A percentile compares a stretch with the other conserved stretches of the same genome.
Evolutionary conservation across 176 grass and related monocot species (phyloP).

Genomic region (Guadua angustifolia): DNA sequence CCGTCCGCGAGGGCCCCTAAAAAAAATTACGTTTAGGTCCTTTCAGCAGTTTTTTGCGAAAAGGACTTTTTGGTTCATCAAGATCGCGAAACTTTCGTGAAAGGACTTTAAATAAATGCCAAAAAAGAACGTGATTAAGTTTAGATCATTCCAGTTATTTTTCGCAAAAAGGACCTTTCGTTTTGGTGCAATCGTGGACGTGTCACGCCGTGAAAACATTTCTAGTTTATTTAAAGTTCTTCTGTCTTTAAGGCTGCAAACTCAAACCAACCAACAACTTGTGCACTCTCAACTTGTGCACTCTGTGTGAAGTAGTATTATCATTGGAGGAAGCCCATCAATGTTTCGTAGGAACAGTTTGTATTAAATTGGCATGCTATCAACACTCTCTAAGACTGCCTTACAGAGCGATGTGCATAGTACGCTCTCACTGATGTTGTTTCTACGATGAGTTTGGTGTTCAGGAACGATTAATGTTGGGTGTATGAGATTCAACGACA

Average conservation of each 20-base stretch:
- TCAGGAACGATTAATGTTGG: not conserved
- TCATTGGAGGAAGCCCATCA: not conserved
- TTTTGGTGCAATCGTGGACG: too few relatives aligned
- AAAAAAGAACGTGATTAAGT: too few relatives aligned
- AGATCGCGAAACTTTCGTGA: too few relatives aligned
- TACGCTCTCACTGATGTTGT: slow-evolving; percentile 4
- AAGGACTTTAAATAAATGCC: too few relatives aligned
- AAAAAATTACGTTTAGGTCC: too few relatives aligned
- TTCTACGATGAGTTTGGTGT: not conserved
- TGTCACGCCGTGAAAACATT: too few relatives aligned
- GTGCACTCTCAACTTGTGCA: not conserved
- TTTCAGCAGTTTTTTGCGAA: too few relatives aligned
- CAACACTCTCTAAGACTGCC: not conserved
- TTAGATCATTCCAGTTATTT: too few relatives aligned
- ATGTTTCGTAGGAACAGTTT: slow-evolving; percentile 18
- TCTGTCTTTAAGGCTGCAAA: slow-evolving; percentile 10
- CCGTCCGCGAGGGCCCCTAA: too few relatives aligned
- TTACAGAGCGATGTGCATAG: not conserved
- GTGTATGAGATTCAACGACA: not conserved
- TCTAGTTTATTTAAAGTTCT: not conserved
- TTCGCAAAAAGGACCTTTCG: too few relatives aligned
- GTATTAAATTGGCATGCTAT: not conserved
- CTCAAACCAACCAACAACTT: slow-evolving; percentile 35
- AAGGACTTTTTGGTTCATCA: too few relatives aligned
- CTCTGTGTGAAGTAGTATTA: not conserved